Base-by-base conservation (phyloP, 192 early-diverging fungal genomes). In the Haplosporangium gracile region DNA sequence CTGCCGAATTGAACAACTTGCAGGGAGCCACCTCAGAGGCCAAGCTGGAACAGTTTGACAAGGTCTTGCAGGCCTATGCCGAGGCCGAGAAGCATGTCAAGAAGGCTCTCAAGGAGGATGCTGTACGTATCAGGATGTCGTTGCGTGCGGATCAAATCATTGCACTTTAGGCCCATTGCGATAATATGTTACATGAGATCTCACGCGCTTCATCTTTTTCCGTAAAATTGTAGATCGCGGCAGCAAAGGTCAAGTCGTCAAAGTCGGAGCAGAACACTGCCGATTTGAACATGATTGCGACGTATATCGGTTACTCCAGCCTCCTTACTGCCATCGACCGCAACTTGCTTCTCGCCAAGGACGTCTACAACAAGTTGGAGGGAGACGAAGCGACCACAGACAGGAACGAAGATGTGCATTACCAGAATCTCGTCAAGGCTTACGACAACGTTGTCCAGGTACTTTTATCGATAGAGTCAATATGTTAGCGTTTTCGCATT, bases 211-310 rank as follows among this genome's bases (percentile, higher is more conserved):
- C 57, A 16, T 43, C 72, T 24, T 60, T 79, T 73, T 53, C 42
- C 49, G 5, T 51, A 18, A 20, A 22, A 51, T 51, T 38, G 75
- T 75, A 92, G 91, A 82, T 89, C 57, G 94, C 93, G 1, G 90
- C 92, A 7, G 90, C 92, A 13, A 94, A 93, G 76, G 91, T 95
- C 40, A 93, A 92, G 51, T 96, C 94, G 5, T 94, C 93, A 13
- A 95, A 95, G 81, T 92, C 91, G 13, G 92, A 90, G 36, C 81
- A 94, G 79, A 89, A 83, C 22, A 93, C 94, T 1, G 87, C 88
- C 39, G 88, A 93, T 8, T 72, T 95, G 74, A 88, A 91, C 36
- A 88, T 89, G 69, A 82, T 93, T 36, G 90, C 92, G 22, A 90
- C 88, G 11, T 95, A 90, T 87, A 90, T 93, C 32, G 82, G 91